Evolutionary conservation across 768 basidiomycete genomes (phyloP), one percentile per base, ranked within the genome.

Genomic region (Leccinum aurantiacum): DNA sequence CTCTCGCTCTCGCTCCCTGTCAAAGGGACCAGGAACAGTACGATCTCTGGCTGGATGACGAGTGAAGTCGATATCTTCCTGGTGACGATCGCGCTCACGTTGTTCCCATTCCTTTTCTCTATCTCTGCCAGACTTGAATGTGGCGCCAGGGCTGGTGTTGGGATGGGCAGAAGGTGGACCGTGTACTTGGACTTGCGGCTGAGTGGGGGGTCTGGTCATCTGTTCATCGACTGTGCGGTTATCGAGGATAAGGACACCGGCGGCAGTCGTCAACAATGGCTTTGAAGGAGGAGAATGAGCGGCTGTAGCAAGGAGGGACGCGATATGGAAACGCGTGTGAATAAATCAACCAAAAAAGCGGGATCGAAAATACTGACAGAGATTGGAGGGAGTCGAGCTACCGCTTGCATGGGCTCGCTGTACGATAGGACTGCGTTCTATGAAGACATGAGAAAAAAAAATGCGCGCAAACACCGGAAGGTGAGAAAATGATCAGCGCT

Each of bases 181-280:
- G 24, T 70, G 66, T 0, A 54, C n/a, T n/a, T 73, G 70, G 6
- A 56, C 33, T 29, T 54, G 66, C 0, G 62, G 41, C 50, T 71
- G 69, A 1, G 59, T 29, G n/a, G 67, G 10, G 1, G 65, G 60
- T 57, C 71, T 68, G 1, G 69, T 60, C 61, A 72, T 69, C 22
- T 71, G 70, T 22, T 71, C 70, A 24, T 71, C 70, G 8, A 65
- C 71, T 6, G 71, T 74, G 35, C 69, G 72, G 35, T 72, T 63
- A 53, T 72, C 73, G 52, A 73, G 71, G 51, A 71, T 63, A 59
- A 71, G 70, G 29, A 65, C 61, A 33, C 70, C 70, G 0, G 63
- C 59, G 5, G 71, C n/a, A 6, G 65, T 74, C 5, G 65, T 67
- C 65, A 67, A 31, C 57, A 73, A 60, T 6, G 65, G 25, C 31